phyloP scores from a whole-genome alignment of 2,329 filamentous ascomycete genomes.

The Fusarium chlamydosporum region DNA sequence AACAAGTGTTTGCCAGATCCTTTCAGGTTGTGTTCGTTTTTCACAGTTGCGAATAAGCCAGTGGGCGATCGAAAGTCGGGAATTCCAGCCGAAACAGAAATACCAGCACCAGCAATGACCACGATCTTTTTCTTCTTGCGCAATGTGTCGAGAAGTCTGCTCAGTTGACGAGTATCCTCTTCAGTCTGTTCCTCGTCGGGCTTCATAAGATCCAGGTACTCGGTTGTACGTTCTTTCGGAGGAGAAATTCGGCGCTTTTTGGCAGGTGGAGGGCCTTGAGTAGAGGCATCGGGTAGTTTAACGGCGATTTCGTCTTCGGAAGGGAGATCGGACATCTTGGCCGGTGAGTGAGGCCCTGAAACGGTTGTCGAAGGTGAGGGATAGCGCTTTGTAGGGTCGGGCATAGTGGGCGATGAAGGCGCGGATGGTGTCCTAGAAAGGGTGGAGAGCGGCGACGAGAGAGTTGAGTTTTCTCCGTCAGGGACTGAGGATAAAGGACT shows the following conservation, averaged over 20 bases:
- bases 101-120: constrained; percentile 94
- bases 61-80: constrained; percentile 95
- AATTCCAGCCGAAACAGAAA: constrained; percentile 96
- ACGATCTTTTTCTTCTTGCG: constrained; percentile 96
- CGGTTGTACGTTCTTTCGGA: constrained; percentile 78
- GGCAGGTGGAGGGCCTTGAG: constrained; percentile 75
- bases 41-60: constrained; percentile 88
- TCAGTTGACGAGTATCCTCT: constrained; percentile 69
- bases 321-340: constrained; percentile 60
- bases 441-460: constrained; percentile 68
- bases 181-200: constrained; percentile 64
- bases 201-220: constrained; percentile 78
- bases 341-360: constrained; percentile 67
- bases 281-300: constrained; percentile 44
- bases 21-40: constrained; percentile 90
- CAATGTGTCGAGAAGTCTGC: constrained; percentile 79
- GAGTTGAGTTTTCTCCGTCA: constrained; percentile 57
- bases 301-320: constrained; percentile 53
- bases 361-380: constrained; percentile 66
- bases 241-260: constrained; percentile 81
- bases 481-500: constrained; percentile 52
- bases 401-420: constrained; percentile 61
- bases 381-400: constrained; percentile 62
- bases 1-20: constrained; percentile 93
- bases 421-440: constrained; percentile 68